A percentile compares a stretch with the other conserved stretches of the same genome.
Evolutionary conservation across 208 protist species (phyloP).

Genomic region (Leishmania mexicana): DNA sequence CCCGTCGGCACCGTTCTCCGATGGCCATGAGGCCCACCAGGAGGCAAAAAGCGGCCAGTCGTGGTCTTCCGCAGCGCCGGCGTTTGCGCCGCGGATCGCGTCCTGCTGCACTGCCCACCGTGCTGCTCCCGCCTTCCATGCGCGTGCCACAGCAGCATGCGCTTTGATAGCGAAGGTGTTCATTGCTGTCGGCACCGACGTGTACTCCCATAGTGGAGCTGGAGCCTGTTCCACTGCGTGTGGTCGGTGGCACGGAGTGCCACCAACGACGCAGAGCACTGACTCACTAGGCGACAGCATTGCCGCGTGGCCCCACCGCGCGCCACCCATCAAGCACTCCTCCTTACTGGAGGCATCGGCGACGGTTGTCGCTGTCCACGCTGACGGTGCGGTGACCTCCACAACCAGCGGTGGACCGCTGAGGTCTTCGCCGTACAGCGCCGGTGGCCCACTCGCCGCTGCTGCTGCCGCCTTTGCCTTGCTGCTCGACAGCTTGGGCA

Average conservation of each 20-base stretch:
- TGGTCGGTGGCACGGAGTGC: slow-evolving; percentile 1
- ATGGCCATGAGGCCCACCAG: slow-evolving; percentile 29
- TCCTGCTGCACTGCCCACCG: too few species aligned
- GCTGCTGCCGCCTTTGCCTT: slow-evolving; percentile 6
- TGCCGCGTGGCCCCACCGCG: slow-evolving; percentile 27
- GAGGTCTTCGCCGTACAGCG: slow-evolving; percentile 26
- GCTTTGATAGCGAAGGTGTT: neutral
- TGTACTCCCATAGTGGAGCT: slow-evolving; percentile 15
- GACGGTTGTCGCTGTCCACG: slow-evolving; percentile 4
- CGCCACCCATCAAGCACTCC: neutral
- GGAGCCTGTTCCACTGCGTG: neutral
- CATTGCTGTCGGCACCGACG: neutral
- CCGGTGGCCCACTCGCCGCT: slow-evolving; percentile 13
- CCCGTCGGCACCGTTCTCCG: slow-evolving; percentile 11
- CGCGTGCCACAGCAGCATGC: neutral
- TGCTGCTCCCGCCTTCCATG: slow-evolving; percentile 7
- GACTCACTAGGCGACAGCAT: slow-evolving; percentile 25
- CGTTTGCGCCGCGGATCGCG: neutral
- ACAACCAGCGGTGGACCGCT: slow-evolving; percentile 19
- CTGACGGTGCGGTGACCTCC: neutral
- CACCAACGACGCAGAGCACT: slow-evolving; percentile 23
- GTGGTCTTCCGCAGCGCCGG: neutral
- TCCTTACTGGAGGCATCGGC: neutral
- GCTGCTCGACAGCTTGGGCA: slow-evolving; percentile 12
- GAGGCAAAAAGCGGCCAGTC: slow-evolving; percentile 28